These are phyloP conservation scores for Ambrosiella beaveri DNA, from an alignment of 2,329 filamentous ascomycete genomes.

Conservation along the genomic window DNA sequence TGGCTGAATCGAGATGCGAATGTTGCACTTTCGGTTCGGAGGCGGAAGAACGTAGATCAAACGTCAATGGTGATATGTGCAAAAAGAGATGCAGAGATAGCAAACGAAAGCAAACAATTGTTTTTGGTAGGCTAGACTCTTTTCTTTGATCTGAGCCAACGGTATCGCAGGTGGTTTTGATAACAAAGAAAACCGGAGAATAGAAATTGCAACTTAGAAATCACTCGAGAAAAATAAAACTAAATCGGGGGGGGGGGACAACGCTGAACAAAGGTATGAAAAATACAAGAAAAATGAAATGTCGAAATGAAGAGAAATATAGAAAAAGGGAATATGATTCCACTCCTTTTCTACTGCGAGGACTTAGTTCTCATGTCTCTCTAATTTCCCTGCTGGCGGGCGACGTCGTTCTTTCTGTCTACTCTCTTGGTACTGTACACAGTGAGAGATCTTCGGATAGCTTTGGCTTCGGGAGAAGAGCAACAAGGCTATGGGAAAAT, in stretches of 20 bases:
- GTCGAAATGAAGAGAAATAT: constrained; percentile 1
- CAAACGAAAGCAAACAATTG: constrained; percentile 1
- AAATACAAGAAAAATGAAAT: constrained; percentile 3
- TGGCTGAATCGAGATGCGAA: background rate
- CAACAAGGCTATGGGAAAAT: background rate
- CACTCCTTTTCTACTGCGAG: constrained; percentile 12
- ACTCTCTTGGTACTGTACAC: constrained; percentile 7
- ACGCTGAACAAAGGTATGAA: constrained; percentile 6
- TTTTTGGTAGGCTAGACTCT: constrained; percentile 1
- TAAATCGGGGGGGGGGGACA: background rate
- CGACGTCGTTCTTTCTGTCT: constrained; percentile 5
- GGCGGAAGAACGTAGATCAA: background rate
- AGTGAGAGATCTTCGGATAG: background rate
- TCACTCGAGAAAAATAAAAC: background rate
- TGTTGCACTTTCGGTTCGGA: background rate
- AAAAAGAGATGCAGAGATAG: background rate
- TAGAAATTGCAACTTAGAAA: background rate
- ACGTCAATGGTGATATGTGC: background rate
- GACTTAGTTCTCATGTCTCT: constrained; percentile 12
- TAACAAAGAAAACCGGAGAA: constrained; percentile 1
- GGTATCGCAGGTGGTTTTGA: background rate
- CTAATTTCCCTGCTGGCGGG: constrained; percentile 7
- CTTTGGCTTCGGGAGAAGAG: background rate
- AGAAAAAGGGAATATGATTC: constrained; percentile 10
- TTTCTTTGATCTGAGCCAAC: background rate